Conservation (phyloP, 805 yeast genomes). For the Wickerhamomyces alni region DNA sequence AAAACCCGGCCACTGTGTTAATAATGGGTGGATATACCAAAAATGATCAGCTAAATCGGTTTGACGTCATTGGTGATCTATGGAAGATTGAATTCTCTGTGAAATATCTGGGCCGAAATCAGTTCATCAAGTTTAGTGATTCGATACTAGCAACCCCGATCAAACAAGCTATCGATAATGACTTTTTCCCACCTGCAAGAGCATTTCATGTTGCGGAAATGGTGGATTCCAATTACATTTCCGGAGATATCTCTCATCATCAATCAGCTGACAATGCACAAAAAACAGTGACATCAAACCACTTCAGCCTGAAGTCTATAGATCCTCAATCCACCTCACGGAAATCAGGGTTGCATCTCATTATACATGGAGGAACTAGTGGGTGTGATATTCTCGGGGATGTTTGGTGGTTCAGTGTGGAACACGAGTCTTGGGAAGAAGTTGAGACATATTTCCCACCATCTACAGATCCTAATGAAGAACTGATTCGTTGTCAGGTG, state of each 20-base stretch:
- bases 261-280: too few relatives aligned
- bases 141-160: conserved; percentile 29
- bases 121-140: conserved; percentile 31
- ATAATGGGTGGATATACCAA: conserved; percentile 46
- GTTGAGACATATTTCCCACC: conserved; percentile 23
- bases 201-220: conserved; percentile 29
- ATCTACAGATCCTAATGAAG: too few relatives aligned
- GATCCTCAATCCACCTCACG: too few relatives aligned
- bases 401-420: conserved; percentile 44
- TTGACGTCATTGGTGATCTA: conserved; percentile 32
- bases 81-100: conserved; percentile 37
- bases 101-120: conserved; percentile 28
- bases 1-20: conserved; percentile 28
- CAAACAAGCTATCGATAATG: conserved; percentile 7
- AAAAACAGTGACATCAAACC: too few relatives aligned
- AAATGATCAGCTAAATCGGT: conserved; percentile 18
- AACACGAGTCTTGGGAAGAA: conserved; percentile 35
- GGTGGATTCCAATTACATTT: conserved; percentile 11
- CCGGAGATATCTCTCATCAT: neutral
- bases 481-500: conserved; percentile 5
- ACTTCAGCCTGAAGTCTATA: too few relatives aligned
- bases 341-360: conserved; percentile 14
- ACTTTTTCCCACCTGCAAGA: conserved; percentile 27
- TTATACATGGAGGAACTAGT: conserved; percentile 35
- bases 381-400: conserved; percentile 35